Evolutionary conservation across 306 rosid genomes (phyloP).

Genomic region (Malus asiatica): DNA sequence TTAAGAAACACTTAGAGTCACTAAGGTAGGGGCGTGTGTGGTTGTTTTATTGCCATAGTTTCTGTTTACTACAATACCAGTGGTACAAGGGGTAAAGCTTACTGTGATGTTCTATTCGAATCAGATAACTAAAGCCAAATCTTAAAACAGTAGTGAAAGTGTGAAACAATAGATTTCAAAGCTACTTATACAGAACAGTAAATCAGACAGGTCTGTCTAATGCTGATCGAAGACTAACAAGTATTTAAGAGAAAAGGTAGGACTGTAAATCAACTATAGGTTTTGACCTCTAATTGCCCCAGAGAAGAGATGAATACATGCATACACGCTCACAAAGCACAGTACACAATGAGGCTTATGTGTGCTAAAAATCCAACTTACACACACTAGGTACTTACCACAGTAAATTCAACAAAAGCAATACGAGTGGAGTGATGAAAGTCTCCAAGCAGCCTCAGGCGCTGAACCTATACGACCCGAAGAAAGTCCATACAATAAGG

Average conservation of each 20-base stretch:
- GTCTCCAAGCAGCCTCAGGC: slow-evolving; percentile 95
- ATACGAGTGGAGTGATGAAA: slow-evolving; percentile 95
- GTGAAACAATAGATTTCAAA: not conserved
- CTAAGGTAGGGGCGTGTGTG: too few relatives aligned
- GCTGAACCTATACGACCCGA: slow-evolving; percentile 59
- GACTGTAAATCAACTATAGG: not conserved
- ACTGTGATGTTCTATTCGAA: not conserved
- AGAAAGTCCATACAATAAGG: slow-evolving; percentile 4
- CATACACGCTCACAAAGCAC: not conserved
- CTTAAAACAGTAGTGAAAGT: not conserved
- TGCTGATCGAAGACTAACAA: not conserved
- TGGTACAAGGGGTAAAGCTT: not conserved
- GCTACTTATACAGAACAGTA: not conserved
- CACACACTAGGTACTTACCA: slow-evolving; percentile 44
- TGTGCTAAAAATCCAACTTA: slow-evolving; percentile 2
- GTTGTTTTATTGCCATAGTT: not conserved
- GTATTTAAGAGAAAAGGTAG: not conserved
- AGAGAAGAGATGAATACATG: not conserved
- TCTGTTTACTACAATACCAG: not conserved
- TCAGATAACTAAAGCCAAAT: not conserved
- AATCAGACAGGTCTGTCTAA: not conserved
- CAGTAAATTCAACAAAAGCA: slow-evolving; percentile 79
- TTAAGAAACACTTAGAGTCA: too few relatives aligned
- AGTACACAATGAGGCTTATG: not conserved
- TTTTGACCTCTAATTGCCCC: not conserved